Conservation (phyloP, 2,329 filamentous ascomycete species). For the Aspergillus fijiensis region DNA sequence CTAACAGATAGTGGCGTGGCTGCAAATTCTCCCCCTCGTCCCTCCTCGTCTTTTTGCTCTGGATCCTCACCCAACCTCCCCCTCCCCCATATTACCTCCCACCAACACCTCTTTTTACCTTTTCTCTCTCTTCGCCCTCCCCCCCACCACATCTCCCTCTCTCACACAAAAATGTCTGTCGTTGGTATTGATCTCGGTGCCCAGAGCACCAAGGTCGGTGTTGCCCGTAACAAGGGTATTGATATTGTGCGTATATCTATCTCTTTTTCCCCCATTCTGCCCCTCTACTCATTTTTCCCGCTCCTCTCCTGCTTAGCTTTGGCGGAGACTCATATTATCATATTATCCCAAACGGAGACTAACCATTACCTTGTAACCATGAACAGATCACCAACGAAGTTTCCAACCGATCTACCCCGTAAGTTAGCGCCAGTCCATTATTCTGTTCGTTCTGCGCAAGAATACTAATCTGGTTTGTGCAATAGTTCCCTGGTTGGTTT, state of each 20-base stretch:
- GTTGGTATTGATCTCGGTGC: conserved; percentile 92
- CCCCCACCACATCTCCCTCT: conserved; percentile 21
- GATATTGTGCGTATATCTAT: conserved; percentile 77
- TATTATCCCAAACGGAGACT: conserved; percentile 12
- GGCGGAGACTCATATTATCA: background rate
- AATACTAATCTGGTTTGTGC: conserved; percentile 18
- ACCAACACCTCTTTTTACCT: conserved; percentile 19
- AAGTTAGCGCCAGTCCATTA: conserved; percentile 50
- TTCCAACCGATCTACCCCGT: conserved; percentile 97
- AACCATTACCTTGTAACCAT: conserved; percentile 17
- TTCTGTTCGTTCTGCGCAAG: conserved; percentile 9
- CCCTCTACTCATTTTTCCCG: conserved; percentile 20
- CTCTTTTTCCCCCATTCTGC: conserved; percentile 20
- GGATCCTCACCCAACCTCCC: conserved; percentile 14
- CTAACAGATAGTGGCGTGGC: conserved; percentile 33
- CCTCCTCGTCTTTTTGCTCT: conserved; percentile 23
- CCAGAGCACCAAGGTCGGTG: conserved; percentile 94
- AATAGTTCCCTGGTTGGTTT: conserved; percentile 88
- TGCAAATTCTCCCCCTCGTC: conserved; percentile 42
- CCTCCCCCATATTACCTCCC: conserved; percentile 7
- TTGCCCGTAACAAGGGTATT: conserved; percentile 96
- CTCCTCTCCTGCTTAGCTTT: conserved; percentile 9
- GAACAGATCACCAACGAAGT: conserved; percentile 96
- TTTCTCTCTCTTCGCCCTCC: conserved; percentile 18
- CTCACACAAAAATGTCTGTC: conserved; percentile 55